phyloP scores from a whole-genome alignment of 1,284 basidiomycete genomes.

The Sporisorium iseilematis-ciliati region DNA sequence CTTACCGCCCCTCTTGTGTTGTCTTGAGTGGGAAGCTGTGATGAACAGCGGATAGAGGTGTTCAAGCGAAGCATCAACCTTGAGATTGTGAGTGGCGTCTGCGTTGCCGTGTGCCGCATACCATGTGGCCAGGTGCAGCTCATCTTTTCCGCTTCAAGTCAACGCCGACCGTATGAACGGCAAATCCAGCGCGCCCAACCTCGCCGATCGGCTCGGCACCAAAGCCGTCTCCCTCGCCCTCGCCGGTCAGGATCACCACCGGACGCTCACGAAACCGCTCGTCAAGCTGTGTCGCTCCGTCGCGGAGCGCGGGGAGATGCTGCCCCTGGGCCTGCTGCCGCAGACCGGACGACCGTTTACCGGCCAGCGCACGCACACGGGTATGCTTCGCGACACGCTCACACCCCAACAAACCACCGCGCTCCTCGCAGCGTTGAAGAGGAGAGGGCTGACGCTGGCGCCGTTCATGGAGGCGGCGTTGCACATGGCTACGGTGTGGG shows the following conservation, averaged over 20 bases:
- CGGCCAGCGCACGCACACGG: constrained; percentile 19
- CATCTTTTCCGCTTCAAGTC: constrained; percentile 7
- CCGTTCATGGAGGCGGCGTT: constrained; percentile 37
- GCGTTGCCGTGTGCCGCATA: no score
- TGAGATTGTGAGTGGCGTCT: no score
- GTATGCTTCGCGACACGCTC: constrained; percentile 6
- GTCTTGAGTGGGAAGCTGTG: no score
- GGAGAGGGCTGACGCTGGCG: constrained; percentile 26
- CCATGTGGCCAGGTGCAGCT: no score
- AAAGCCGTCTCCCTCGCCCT: constrained; percentile 20
- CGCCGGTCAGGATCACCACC: not conserved
- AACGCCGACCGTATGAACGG: constrained; percentile 38
- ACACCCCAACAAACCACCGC: constrained; percentile 1
- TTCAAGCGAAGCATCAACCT: no score
- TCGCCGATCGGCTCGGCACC: constrained; percentile 18
- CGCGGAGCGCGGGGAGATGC: constrained; percentile 35
- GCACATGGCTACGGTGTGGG: constrained; percentile 39
- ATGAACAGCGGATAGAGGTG: no score
- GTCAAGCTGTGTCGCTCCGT: constrained; percentile 23
- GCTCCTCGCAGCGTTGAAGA: constrained; percentile 17
- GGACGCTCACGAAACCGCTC: constrained; percentile 27
- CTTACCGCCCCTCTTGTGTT: no score
- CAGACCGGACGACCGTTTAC: constrained; percentile 17
- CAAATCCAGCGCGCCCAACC: constrained; percentile 21
- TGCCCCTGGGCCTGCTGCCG: constrained; percentile 41